Evolutionary conservation across 139 green algal species (phyloP).

Genomic region (Picochlorum sp.): DNA sequence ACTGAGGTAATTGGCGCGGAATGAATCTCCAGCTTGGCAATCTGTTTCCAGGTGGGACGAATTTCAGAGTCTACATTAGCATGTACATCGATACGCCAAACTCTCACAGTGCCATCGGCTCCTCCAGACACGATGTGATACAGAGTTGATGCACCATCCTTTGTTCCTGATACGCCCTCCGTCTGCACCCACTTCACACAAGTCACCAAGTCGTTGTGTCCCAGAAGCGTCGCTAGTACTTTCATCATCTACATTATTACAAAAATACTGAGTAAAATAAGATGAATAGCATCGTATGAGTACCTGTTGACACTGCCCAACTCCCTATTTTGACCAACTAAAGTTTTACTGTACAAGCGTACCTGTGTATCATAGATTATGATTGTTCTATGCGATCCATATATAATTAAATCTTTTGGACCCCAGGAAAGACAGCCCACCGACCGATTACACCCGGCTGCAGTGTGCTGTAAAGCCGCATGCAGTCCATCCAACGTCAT

Average conservation of each 20-base stretch:
- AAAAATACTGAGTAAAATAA: no score
- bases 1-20: constrained; percentile 38
- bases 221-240: constrained; percentile 46
- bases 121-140: constrained; percentile 36
- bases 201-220: constrained; percentile 60
- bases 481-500: no score
- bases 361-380: constrained; percentile 43
- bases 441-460: constrained; percentile 55
- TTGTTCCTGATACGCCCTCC: neutral
- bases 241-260: constrained; percentile 36
- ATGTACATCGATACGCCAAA: constrained; percentile 35
- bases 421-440: constrained; percentile 52
- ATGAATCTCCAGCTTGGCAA: constrained; percentile 29
- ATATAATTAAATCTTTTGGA: constrained; percentile 48
- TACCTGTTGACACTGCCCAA: neutral
- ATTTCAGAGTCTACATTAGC: neutral
- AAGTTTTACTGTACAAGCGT: neutral
- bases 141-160: neutral
- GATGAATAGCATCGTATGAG: neutral
- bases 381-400: constrained; percentile 46
- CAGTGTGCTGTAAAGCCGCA: constrained; percentile 26
- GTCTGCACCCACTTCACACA: constrained; percentile 51
- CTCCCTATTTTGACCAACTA: neutral
- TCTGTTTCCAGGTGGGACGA: constrained; percentile 32
- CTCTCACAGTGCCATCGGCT: constrained; percentile 39